Percentiles rank a stretch among this genome's conserved stretches.
Conservation (phyloP, 495 filamentous ascomycete species). For the Cenococcum geophilum region DNA sequence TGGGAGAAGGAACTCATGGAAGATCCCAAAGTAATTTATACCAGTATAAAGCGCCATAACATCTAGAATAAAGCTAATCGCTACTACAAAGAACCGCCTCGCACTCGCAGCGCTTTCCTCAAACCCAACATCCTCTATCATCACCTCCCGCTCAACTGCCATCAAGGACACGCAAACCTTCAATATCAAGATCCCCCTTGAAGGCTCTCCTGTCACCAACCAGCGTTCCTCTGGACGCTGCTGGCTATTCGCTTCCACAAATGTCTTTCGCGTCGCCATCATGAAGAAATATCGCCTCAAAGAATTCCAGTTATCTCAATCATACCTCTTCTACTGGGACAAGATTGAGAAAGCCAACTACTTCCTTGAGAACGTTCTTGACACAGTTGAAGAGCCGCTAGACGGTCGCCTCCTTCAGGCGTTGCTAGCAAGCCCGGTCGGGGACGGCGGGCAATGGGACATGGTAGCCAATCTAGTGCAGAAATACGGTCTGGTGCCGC, state of each 20-base stretch:
- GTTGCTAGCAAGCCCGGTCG: slow-evolving; percentile 58
- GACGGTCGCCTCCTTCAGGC: slow-evolving; percentile 63
- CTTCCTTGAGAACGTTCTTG: slow-evolving; percentile 75
- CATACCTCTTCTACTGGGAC: slow-evolving; percentile 92
- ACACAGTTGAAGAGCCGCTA: slow-evolving; percentile 60
- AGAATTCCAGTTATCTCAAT: slow-evolving; percentile 78
- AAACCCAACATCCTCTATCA: slow-evolving; percentile 48
- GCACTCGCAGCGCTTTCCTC: slow-evolving; percentile 61
- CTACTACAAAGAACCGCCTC: slow-evolving; percentile 50
- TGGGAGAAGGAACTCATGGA: slow-evolving; percentile 58
- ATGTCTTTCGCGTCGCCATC: slow-evolving; percentile 76
- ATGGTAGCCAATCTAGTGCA: slow-evolving; percentile 81
- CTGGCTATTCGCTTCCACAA: slow-evolving; percentile 85
- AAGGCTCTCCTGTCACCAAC: slow-evolving; percentile 79
- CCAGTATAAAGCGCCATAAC: not conserved
- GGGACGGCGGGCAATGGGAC: slow-evolving; percentile 87
- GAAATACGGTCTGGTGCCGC: slow-evolving; percentile 81
- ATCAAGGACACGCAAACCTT: slow-evolving; percentile 68
- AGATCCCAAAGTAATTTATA: slow-evolving; percentile 53
- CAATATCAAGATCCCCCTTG: slow-evolving; percentile 74
- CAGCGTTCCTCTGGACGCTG: slow-evolving; percentile 73
- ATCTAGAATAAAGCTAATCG: slow-evolving; percentile 2
- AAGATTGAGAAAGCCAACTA: slow-evolving; percentile 89
- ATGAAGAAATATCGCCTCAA: slow-evolving; percentile 72
- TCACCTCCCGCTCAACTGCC: slow-evolving; percentile 46